Conservation (phyloP, 805 yeast genomes). For the Sungouiozyma ichnusensis region DNA sequence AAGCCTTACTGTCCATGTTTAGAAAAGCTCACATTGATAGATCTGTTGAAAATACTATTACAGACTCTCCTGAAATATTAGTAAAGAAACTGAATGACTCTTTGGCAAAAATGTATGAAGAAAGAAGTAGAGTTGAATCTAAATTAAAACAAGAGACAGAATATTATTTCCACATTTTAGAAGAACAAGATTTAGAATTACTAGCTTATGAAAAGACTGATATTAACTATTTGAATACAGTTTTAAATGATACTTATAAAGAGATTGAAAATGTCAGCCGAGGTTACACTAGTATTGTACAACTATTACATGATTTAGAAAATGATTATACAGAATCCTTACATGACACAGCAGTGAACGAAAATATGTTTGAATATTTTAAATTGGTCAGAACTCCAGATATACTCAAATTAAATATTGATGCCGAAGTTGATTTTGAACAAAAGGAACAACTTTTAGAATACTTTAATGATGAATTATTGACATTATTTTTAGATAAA, state of each 20-base stretch:
- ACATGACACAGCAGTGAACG: slow-evolving; percentile 80
- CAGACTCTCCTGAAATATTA: slow-evolving; percentile 3
- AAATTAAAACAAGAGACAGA: slow-evolving; percentile 14
- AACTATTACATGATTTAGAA: slow-evolving; percentile 39
- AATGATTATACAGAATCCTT: slow-evolving; percentile 68
- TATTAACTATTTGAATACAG: slow-evolving; percentile 6
- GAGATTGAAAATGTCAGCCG: slow-evolving; percentile 14
- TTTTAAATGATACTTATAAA: slow-evolving; percentile 8
- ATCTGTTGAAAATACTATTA: slow-evolving; percentile 10
- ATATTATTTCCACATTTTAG: slow-evolving; percentile 12
- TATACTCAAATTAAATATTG: slow-evolving; percentile 13
- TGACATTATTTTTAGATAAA: slow-evolving; percentile 15
- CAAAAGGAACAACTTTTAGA: slow-evolving; percentile 17
- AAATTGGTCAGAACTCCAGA: slow-evolving; percentile 27
- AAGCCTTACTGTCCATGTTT: slow-evolving; percentile 27
- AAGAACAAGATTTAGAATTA: slow-evolving; percentile 15
- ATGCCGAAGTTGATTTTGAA: slow-evolving; percentile 15
- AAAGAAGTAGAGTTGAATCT: slow-evolving; percentile 11
- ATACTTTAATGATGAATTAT: slow-evolving; percentile 22
- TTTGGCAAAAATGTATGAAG: slow-evolving; percentile 5
- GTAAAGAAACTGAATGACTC: slow-evolving; percentile 6
- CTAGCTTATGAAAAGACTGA: slow-evolving; percentile 14
- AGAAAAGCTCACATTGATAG: slow-evolving; percentile 12
- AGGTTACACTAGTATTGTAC: slow-evolving; percentile 15
- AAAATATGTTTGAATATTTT: slow-evolving; percentile 46